Evolutionary conservation across 495 filamentous ascomycete genomes (phyloP), one percentile per base, ranked within the genome.

Genomic region (Trypethelium eluteriae): DNA sequence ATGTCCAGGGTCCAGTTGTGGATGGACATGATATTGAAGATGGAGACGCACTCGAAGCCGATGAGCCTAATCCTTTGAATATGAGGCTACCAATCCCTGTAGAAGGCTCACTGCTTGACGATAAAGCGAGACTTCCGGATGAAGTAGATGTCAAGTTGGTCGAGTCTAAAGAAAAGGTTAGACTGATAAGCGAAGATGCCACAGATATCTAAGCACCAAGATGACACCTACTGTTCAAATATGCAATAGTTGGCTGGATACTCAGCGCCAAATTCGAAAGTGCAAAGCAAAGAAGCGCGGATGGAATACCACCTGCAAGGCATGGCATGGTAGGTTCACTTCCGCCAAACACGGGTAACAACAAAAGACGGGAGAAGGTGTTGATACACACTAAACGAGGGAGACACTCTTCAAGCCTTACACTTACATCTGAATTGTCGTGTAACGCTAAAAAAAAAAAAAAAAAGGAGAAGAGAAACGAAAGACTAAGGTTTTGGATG

Each of bases 1-100:
- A 36, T 59, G 53, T 59, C 53, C 53, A 59, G 34, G 53, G 53
- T 59, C 53, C 53, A 36, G 53, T 36, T 36, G 32, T 59, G 18
- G 53, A 59, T 3, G 53, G 53, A 18, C 53, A 59, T 36, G 53
- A 35, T 6, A 10, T 59, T 7, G 32, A 14, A 7, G 53, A 59
- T 10, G 53, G 36, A 11, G 53, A 59, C 25, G 25, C 25, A 14
- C 36, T 59, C 32, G 53, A 59, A 9, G 32, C 25, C 4, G 53
- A 59, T 6, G 53, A 59, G 11, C 53, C 53, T 10, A 59, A 10
- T 59, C 53, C 53, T 36, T 59, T 18, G 7, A 59, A 32, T 6
- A 59, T 59, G 14, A 7, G 36, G 18, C 32, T 59, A 7, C 53
- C 53, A 7, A 59, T 10, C 14, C 53, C 53, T 11, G 53, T 36